A percentile compares a stretch with the other conserved stretches of the same genome.
phyloP scores from a whole-genome alignment of 495 filamentous ascomycete genomes.

The Annulohypoxylon maeteangense region DNA sequence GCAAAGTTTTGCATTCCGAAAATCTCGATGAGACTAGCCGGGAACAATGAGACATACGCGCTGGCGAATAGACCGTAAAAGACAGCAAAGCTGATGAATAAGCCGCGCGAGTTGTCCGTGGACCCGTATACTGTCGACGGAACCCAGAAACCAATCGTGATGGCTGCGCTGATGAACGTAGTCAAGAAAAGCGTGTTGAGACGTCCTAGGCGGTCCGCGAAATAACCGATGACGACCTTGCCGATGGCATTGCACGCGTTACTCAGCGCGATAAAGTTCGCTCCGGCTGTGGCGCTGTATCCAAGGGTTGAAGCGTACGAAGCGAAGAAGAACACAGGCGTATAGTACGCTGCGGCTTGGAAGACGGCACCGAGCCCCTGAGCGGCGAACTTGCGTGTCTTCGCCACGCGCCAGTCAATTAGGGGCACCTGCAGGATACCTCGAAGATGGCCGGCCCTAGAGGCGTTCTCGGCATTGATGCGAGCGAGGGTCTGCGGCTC shows the following conservation, averaged over 20 bases:
- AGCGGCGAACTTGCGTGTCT: neutral
- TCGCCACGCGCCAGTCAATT: neutral
- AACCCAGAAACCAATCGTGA: conserved; percentile 63
- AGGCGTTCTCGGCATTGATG: neutral
- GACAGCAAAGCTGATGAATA: conserved; percentile 65
- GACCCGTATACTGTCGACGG: conserved; percentile 21
- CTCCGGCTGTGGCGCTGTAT: conserved; percentile 52
- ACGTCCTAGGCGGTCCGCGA: conserved; percentile 60
- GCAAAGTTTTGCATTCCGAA: neutral
- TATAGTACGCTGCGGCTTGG: neutral
- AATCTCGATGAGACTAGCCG: conserved; percentile 34
- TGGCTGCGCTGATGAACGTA: conserved; percentile 56
- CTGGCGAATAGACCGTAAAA: conserved; percentile 64
- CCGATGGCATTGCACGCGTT: conserved; percentile 67
- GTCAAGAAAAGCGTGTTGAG: conserved; percentile 65
- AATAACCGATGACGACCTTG: conserved; percentile 61
- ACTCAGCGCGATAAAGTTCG: conserved; percentile 62
- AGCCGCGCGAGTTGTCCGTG: conserved; percentile 14
- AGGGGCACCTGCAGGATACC: neutral
- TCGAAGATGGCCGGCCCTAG: neutral
- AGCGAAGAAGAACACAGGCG: conserved; percentile 43
- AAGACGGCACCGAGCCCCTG: neutral
- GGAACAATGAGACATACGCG: conserved; percentile 60
- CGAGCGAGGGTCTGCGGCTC: neutral
- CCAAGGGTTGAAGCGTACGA: conserved; percentile 58